These are phyloP conservation scores for Canavalia ensiformis DNA, from an alignment of 306 rosid genomes.

Conservation along the genomic window DNA sequence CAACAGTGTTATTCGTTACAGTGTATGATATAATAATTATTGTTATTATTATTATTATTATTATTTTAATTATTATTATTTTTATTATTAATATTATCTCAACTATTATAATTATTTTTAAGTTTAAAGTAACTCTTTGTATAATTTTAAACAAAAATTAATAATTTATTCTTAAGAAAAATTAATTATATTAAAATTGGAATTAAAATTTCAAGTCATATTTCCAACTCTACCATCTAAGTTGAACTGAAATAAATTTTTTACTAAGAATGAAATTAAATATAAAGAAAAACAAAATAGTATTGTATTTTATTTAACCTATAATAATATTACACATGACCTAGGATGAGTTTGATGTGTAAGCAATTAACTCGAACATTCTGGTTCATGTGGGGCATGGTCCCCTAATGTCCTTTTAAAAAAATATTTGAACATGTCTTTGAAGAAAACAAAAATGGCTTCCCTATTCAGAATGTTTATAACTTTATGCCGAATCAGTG, in stretches of 20 bases:
- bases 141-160: no score
- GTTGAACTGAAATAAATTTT: not conserved
- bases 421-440: not conserved
- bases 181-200: no score
- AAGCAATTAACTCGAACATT: not conserved
- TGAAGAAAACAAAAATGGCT: not conserved
- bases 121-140: no score
- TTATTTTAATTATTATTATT: no score
- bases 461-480: not conserved
- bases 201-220: not conserved
- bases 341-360: not conserved
- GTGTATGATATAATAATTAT: no score
- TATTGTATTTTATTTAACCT: not conserved
- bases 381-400: not conserved
- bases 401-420: not conserved
- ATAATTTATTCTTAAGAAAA: no score
- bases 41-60: no score
- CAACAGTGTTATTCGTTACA: no score
- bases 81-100: no score
- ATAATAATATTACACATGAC: not conserved
- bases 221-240: not conserved
- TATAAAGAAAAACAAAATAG: not conserved
- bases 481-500: not conserved
- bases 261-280: not conserved
- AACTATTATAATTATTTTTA: no score